Conservation (phyloP, 2,329 filamentous ascomycete species). For the Diplodia intermedia region DNA sequence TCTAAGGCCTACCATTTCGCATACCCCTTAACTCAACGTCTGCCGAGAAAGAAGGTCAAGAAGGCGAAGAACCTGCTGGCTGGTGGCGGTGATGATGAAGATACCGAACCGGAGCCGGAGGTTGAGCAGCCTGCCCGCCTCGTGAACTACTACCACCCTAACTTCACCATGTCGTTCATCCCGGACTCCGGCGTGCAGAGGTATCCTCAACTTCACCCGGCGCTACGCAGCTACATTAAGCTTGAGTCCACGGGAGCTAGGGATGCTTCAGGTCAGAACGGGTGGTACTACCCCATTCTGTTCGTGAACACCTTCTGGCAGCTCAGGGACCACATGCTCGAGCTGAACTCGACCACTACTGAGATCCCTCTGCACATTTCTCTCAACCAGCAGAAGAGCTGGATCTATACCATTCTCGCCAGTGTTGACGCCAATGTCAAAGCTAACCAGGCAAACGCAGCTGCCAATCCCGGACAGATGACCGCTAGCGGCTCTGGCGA, state of each 20-base stretch:
- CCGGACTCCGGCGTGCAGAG: slow-evolving; percentile 76
- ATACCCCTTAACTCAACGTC: slow-evolving; percentile 85
- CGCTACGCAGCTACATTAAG: slow-evolving; percentile 76
- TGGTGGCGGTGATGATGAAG: slow-evolving; percentile 55
- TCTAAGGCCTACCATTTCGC: slow-evolving; percentile 82
- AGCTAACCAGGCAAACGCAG: slow-evolving; percentile 78
- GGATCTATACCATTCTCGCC: slow-evolving; percentile 88
- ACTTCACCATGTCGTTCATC: slow-evolving; percentile 87
- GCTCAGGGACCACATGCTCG: slow-evolving; percentile 85
- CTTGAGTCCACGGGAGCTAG: slow-evolving; percentile 82
- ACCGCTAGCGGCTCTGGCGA: slow-evolving; percentile 84
- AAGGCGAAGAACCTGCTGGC: slow-evolving; percentile 87
- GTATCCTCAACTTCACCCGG: slow-evolving; percentile 72
- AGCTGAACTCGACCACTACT: slow-evolving; percentile 88
- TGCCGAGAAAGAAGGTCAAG: slow-evolving; percentile 85
- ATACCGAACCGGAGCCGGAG: slow-evolving; percentile 59
- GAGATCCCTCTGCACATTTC: slow-evolving; percentile 82
- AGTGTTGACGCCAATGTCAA: slow-evolving; percentile 88
- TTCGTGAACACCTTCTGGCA: slow-evolving; percentile 99
- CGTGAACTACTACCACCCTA: slow-evolving; percentile 91
- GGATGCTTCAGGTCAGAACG: slow-evolving; percentile 83
- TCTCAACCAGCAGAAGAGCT: slow-evolving; percentile 78
- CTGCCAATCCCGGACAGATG: slow-evolving; percentile 66
- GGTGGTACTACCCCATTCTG: slow-evolving; percentile 91
- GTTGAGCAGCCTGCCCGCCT: slow-evolving; percentile 68